Conservation (phyloP, 257 asterid species). For the Catharanthus roseus region DNA sequence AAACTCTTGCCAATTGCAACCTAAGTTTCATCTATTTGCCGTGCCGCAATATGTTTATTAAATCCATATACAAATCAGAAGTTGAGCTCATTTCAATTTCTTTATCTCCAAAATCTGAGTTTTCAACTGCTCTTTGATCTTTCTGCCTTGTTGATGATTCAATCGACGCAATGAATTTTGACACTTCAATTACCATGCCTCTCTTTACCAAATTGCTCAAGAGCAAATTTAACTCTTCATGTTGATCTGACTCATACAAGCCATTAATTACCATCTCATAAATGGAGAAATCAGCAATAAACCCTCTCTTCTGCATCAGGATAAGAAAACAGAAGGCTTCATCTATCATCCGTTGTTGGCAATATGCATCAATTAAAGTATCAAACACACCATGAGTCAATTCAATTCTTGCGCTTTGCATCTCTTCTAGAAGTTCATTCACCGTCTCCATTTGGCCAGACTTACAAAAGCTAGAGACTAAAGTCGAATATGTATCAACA, state of each 20-base stretch:
- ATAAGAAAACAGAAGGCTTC: constrained; percentile 23
- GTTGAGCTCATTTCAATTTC: constrained; percentile 1
- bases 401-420: constrained; percentile 23
- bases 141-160: constrained; percentile 10
- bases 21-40: constrained; percentile 6
- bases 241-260: constrained; percentile 18
- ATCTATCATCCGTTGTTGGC: constrained; percentile 16
- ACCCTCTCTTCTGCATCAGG: constrained; percentile 30
- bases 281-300: constrained; percentile 9
- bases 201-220: constrained; percentile 29
- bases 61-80: constrained; percentile 23
- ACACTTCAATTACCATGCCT: constrained; percentile 15
- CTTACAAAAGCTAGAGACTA: constrained; percentile 24
- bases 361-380: constrained; percentile 19
- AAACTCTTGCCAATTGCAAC: neutral
- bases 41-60: constrained; percentile 11
- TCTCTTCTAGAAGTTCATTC: constrained; percentile 21
- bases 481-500: constrained; percentile 25
- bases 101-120: constrained; percentile 4
- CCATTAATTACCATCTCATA: constrained; percentile 22
- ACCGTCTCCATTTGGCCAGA: constrained; percentile 18
- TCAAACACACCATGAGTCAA: constrained; percentile 18
- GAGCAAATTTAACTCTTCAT: constrained; percentile 18
- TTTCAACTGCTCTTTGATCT: constrained; percentile 10
- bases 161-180: constrained; percentile 13